These are phyloP conservation scores for Solanum chaucha DNA, from an alignment of 257 asterid genomes.

Conservation along the genomic window DNA sequence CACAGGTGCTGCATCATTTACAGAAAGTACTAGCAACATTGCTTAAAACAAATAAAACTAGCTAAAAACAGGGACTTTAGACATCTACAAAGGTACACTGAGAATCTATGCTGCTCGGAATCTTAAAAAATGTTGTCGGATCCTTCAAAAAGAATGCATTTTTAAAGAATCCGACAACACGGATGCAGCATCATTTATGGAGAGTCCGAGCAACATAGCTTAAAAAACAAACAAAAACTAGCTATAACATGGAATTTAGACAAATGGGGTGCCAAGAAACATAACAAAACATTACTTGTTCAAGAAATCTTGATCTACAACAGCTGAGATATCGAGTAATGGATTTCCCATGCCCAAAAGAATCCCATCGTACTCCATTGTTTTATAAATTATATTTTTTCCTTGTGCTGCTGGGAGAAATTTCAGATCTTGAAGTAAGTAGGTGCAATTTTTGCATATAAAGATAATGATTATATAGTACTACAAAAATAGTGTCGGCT, in stretches of 20 bases:
- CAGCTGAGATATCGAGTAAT: conserved; percentile 66
- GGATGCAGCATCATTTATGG: not conserved
- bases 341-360: conserved; percentile 97
- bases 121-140: too few relatives aligned
- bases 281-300: conserved; percentile 44
- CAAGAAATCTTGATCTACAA: conserved; percentile 77
- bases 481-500: not conserved
- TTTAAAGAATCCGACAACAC: not conserved
- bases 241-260: not conserved
- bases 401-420: not conserved
- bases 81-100: not conserved
- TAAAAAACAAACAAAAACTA: not conserved
- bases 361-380: conserved; percentile 63
- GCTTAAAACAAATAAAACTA: not conserved
- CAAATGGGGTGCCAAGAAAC: not conserved
- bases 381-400: not conserved
- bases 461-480: not conserved
- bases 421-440: not conserved
- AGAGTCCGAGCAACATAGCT: not conserved
- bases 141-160: not conserved
- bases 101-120: not conserved
- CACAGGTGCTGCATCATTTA: not conserved
- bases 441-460: not conserved
- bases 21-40: not conserved
- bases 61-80: not conserved